phyloP scores from a whole-genome alignment of 164 flowering plant genomes.

The Litsea cubeba region DNA sequence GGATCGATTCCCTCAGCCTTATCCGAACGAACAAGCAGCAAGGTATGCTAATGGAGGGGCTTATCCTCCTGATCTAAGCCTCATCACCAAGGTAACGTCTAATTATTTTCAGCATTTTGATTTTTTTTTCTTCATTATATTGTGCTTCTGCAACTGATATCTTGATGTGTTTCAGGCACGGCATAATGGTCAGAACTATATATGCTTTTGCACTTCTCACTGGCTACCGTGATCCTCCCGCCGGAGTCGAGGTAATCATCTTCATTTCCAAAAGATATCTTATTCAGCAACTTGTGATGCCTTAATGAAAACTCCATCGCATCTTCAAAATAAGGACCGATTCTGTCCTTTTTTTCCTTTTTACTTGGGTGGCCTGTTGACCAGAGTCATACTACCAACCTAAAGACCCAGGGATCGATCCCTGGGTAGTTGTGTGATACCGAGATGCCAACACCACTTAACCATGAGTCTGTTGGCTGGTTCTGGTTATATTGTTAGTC shows the following conservation, averaged over 20 bases:
- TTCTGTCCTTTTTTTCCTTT: background rate
- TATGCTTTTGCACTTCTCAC: constrained; percentile 19
- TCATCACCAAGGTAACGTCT: constrained; percentile 11
- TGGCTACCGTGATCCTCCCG: constrained; percentile 17
- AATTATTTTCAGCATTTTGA: background rate
- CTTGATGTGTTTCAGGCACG: constrained; percentile 7
- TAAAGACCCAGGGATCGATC: too few relatives aligned
- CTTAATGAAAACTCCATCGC: background rate
- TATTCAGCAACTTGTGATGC: too few relatives aligned
- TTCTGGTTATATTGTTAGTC: too few relatives aligned
- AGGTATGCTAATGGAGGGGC: constrained; percentile 35
- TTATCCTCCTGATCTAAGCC: constrained; percentile 22
- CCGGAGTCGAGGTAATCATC: constrained; percentile 8
- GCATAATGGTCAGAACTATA: constrained; percentile 24
- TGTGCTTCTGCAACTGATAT: background rate
- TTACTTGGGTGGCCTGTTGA: too few relatives aligned
- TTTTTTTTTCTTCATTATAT: background rate
- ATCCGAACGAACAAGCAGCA: constrained; percentile 76
- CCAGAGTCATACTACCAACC: too few relatives aligned
- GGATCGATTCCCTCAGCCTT: constrained; percentile 80
- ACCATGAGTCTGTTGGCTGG: too few relatives aligned
- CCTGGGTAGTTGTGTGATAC: too few relatives aligned
- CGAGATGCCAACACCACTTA: too few relatives aligned
- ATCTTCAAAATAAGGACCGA: background rate
- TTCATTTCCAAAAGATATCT: too few relatives aligned